Evolutionary conservation across 2,329 filamentous ascomycete genomes (phyloP), one percentile per base, ranked within the genome.

Genomic region (Ascocoryne sarcoides): DNA sequence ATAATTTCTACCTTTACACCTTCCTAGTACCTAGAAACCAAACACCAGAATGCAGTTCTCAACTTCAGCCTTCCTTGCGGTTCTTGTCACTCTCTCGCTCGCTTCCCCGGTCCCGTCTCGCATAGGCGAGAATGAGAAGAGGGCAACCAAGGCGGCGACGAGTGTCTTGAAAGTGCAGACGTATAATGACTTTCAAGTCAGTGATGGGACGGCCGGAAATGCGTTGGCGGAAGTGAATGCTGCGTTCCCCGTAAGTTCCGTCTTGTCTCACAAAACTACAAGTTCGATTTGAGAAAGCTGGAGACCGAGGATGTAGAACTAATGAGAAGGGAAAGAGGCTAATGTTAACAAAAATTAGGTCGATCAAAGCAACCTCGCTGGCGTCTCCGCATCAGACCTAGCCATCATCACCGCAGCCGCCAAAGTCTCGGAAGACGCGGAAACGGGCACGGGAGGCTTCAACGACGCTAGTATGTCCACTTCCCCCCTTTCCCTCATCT

Each of bases 221-320:
- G 72, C 71, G 10, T 62, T 75, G 15, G 65, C 60, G 1, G 71
- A 76, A 57, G 72, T 72, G 39, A 61, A 70, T 33, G 65, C 68
- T 39, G 68, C 70, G 47, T 76, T 77, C 52, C 70, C 72, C 0
- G 71, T 71, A 58, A 34, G 62, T 50, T 1, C 26, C 29, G 4
- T 14, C 26, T 20, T 4, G 18, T 26, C 35, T n/a, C n/a, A n/a
- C n/a, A n/a, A n/a, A n/a, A n/a, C n/a, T n/a, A n/a, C n/a, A n/a
- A n/a, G n/a, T n/a, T n/a, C n/a, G n/a, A n/a, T n/a, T n/a, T n/a
- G n/a, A n/a, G n/a, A n/a, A n/a, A n/a, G n/a, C n/a, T n/a, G n/a
- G n/a, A n/a, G n/a, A n/a, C n/a, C n/a, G n/a, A n/a, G n/a, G n/a
- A n/a, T n/a, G n/a, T n/a, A n/a, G n/a, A n/a, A n/a, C n/a, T n/a